These are phyloP conservation scores for Rehmannia glutinosa DNA, from an alignment of 257 asterid species.

Conservation along the genomic window DNA sequence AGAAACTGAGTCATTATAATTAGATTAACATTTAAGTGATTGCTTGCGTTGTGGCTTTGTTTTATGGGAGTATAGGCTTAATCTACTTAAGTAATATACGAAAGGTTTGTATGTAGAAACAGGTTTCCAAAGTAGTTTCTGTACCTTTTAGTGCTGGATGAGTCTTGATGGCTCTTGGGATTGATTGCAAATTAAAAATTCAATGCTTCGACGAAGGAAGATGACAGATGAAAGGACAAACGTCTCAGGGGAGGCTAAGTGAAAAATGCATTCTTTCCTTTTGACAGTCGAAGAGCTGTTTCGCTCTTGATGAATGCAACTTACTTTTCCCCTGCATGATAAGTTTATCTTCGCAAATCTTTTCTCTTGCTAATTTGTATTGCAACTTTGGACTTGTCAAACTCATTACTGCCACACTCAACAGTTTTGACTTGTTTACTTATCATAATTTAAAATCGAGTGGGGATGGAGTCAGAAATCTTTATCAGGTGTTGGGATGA, in stretches of 20 bases:
- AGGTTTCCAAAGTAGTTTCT: not conserved
- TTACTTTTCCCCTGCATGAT: not conserved
- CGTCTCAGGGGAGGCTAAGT: not conserved
- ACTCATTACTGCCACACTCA: not conserved
- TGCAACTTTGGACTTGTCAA: not conserved
- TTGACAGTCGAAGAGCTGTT: not conserved
- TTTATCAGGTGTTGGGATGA: not conserved
- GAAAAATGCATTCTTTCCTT: not conserved
- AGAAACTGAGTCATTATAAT: not conserved
- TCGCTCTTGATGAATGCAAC: not conserved
- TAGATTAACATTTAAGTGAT: not conserved
- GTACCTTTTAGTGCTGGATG: not conserved
- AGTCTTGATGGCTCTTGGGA: not conserved
- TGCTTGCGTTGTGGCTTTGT: not conserved
- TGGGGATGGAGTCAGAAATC: not conserved
- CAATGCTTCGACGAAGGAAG: not conserved
- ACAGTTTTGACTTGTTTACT: not conserved
- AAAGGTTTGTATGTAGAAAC: too few species aligned
- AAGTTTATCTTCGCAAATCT: not conserved
- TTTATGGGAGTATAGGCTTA: not conserved
- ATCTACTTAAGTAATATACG: not conserved
- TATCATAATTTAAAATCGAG: not conserved
- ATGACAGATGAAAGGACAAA: conserved; percentile 1
- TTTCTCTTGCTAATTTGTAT: not conserved
- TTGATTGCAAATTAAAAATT: not conserved